phyloP scores from a whole-genome alignment of 805 yeast genomes.

The Kodamaea laetipori region DNA sequence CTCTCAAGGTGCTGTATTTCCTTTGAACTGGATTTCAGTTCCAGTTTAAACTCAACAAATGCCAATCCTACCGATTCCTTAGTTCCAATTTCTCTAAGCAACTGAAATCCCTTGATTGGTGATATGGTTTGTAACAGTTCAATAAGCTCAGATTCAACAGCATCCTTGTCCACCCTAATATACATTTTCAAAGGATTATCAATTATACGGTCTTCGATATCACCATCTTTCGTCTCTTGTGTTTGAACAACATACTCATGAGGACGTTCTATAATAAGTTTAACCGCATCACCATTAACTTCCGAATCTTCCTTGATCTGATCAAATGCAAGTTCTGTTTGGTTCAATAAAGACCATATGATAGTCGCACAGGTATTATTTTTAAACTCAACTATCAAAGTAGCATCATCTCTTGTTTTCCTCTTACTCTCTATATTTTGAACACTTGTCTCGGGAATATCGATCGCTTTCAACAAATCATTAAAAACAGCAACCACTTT shows the following conservation, averaged over 20 bases:
- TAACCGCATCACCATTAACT: slow-evolving; percentile 15
- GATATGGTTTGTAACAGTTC: slow-evolving; percentile 46
- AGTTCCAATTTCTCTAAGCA: slow-evolving; percentile 50
- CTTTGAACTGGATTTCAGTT: slow-evolving; percentile 6
- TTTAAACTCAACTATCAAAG: slow-evolving; percentile 53
- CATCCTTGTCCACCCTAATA: slow-evolving; percentile 47
- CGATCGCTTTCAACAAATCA: slow-evolving; percentile 46
- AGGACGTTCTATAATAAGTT: slow-evolving; percentile 30
- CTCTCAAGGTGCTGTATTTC: neutral
- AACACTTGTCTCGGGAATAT: slow-evolving; percentile 39
- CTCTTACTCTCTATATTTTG: slow-evolving; percentile 36
- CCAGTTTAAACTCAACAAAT: slow-evolving; percentile 46
- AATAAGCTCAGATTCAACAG: slow-evolving; percentile 45
- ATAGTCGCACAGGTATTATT: slow-evolving; percentile 58
- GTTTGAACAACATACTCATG: slow-evolving; percentile 38
- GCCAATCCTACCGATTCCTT: slow-evolving; percentile 59
- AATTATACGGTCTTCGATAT: slow-evolving; percentile 29
- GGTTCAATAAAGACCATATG: slow-evolving; percentile 46
- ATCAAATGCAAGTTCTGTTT: slow-evolving; percentile 30
- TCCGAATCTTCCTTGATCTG: slow-evolving; percentile 28
- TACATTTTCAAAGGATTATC: slow-evolving; percentile 52
- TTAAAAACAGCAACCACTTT: slow-evolving; percentile 48
- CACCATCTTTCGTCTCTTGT: slow-evolving; percentile 18
- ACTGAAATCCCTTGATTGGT: slow-evolving; percentile 40
- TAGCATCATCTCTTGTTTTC: slow-evolving; percentile 38